Conservation (phyloP, 139 green algal genomes). For the Micractinium sp. region DNA sequence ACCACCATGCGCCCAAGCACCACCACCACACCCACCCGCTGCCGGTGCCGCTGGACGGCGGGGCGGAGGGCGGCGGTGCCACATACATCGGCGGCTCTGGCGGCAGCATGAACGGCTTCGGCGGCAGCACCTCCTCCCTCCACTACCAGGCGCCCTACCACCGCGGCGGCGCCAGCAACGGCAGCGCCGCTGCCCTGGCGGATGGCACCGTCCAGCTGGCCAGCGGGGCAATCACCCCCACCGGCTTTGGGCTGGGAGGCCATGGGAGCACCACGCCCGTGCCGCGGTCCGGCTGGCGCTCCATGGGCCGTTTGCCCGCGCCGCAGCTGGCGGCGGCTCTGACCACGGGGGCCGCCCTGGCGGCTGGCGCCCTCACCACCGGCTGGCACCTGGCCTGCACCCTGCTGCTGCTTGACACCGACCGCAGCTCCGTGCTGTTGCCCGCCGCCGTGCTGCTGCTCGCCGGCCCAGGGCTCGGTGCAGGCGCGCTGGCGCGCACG, state of each 20-base stretch:
- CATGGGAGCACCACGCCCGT: not conserved
- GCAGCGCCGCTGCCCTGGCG: not conserved
- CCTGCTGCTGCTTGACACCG: not conserved
- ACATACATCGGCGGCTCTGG: not conserved
- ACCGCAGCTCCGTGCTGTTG: not conserved
- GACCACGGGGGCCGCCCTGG: not conserved
- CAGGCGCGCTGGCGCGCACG: conserved; percentile 17
- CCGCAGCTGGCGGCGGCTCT: not conserved
- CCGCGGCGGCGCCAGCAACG: conserved; percentile 7
- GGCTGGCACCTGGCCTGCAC: conserved; percentile 29
- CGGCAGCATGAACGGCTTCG: conserved; percentile 15
- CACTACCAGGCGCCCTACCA: conserved; percentile 17
- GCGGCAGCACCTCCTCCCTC: conserved; percentile 11
- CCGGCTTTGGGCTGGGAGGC: not conserved
- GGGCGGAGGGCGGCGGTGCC: not conserved
- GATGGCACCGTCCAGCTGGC: not conserved
- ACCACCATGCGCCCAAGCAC: conserved; percentile 5
- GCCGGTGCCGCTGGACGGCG: not conserved
- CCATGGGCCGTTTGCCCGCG: not conserved
- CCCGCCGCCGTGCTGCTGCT: conserved; percentile 6
- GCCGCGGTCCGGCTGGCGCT: not conserved
- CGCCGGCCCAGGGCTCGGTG: not conserved
- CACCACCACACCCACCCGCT: not conserved
- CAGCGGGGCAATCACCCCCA: not conserved
- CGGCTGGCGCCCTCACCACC: not conserved